A percentile compares a stretch with the other conserved stretches of the same genome.
phyloP scores from a whole-genome alignment of 1,284 basidiomycete genomes.

The Mixia osmundae region DNA sequence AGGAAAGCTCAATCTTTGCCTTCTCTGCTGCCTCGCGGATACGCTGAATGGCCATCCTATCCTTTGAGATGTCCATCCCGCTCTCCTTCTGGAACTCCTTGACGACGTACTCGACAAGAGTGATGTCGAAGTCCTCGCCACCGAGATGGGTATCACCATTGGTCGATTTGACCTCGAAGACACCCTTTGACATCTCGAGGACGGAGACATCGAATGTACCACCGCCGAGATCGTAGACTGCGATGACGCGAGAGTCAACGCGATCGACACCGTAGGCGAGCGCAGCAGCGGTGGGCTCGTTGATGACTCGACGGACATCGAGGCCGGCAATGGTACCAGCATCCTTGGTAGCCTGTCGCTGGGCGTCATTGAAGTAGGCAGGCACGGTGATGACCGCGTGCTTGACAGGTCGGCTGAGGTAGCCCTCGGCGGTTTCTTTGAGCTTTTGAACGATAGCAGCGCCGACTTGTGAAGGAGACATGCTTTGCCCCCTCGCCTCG shows the following conservation, averaged over 20 bases:
- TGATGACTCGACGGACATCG: slow-evolving; percentile 92
- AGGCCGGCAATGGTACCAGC: slow-evolving; percentile 92
- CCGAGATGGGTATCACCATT: slow-evolving; percentile 98
- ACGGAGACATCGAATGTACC: slow-evolving; percentile 97
- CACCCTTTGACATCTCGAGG: slow-evolving; percentile 95
- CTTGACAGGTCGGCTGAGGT: slow-evolving; percentile 80
- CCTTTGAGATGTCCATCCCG: slow-evolving; percentile 54
- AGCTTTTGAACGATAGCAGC: slow-evolving; percentile 54
- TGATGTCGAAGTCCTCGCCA: slow-evolving; percentile 93
- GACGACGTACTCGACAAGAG: slow-evolving; percentile 67
- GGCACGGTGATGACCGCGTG: slow-evolving; percentile 79
- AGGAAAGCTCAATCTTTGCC: slow-evolving; percentile 94
- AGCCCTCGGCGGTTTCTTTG: slow-evolving; percentile 82
- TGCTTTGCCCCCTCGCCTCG: slow-evolving; percentile 38
- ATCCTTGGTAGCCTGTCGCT: slow-evolving; percentile 94
- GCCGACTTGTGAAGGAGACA: slow-evolving; percentile 41
- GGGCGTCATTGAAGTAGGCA: slow-evolving; percentile 97
- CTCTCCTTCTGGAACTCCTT: slow-evolving; percentile 85
- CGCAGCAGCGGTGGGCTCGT: slow-evolving; percentile 93
- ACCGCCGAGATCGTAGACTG: slow-evolving; percentile 88
- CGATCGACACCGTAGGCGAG: slow-evolving; percentile 88
- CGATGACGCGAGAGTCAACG: slow-evolving; percentile 58
- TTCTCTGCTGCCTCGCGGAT: slow-evolving; percentile 97
- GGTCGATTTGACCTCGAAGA: slow-evolving; percentile 98
- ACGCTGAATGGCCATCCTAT: slow-evolving; percentile 96